Percentiles rank a stretch among this genome's conserved stretches.
These are phyloP conservation scores for Geoglossum glabrum DNA, from an alignment of 495 filamentous ascomycete genomes.

Conservation along the genomic window DNA sequence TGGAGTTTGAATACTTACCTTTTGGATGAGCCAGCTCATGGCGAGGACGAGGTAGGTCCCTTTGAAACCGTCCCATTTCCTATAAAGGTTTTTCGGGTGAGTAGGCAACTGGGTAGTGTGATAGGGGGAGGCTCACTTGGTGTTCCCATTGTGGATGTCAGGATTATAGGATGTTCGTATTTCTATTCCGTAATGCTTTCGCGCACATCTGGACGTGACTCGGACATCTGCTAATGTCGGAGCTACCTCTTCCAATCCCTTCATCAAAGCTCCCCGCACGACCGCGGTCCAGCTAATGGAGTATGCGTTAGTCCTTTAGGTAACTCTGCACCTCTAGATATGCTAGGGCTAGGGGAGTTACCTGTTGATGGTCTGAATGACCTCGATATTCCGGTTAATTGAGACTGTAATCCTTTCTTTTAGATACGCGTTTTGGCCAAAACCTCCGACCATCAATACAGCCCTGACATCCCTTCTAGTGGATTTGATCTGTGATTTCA, in stretches of 20 bases:
- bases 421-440: conserved; percentile 47
- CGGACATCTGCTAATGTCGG: conserved; percentile 10
- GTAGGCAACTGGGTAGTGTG: background rate
- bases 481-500: conserved; percentile 18
- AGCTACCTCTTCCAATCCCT: conserved; percentile 14
- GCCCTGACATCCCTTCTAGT: conserved; percentile 18
- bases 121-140: conserved; percentile 8
- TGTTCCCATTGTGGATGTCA: conserved; percentile 11
- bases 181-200: conserved; percentile 21
- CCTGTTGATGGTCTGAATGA: conserved; percentile 17
- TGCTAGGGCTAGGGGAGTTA: background rate
- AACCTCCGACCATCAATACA: conserved; percentile 49
- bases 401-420: conserved; percentile 12
- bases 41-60: background rate
- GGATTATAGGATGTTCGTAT: conserved; percentile 6
- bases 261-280: conserved; percentile 23
- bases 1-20: background rate
- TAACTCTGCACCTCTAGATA: background rate
- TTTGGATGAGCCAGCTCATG: background rate
- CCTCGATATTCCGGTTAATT: conserved; percentile 7
- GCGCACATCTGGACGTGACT: conserved; percentile 18
- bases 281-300: conserved; percentile 19
- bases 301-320: background rate
- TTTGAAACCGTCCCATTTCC: background rate
- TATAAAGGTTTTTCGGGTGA: background rate